Conservation (phyloP, 805 yeast genomes). For the Ogataea dorogensis region DNA sequence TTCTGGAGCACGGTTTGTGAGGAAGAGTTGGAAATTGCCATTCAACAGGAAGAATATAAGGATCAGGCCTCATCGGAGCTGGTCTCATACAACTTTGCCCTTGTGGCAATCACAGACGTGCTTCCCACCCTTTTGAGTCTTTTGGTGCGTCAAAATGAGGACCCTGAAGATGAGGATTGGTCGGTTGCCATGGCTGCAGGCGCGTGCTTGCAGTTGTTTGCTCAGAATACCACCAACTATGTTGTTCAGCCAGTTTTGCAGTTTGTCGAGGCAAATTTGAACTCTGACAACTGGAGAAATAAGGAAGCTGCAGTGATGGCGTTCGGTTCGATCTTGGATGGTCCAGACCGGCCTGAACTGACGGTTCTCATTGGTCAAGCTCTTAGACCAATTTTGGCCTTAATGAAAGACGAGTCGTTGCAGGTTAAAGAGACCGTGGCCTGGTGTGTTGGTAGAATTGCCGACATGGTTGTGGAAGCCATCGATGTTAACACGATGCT, state of each 20-base stretch:
- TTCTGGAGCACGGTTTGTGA: slow-evolving; percentile 99
- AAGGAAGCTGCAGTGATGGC: slow-evolving; percentile 99
- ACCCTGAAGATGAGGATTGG: slow-evolving; percentile 96
- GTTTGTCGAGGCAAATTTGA: slow-evolving; percentile 77
- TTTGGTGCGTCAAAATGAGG: slow-evolving; percentile 86
- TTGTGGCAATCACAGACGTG: slow-evolving; percentile 78
- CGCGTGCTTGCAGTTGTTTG: slow-evolving; percentile 90
- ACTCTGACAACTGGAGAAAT: slow-evolving; percentile 67
- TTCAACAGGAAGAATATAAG: slow-evolving; percentile 62
- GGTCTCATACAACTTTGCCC: slow-evolving; percentile 74
- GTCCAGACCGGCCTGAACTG: slow-evolving; percentile 77
- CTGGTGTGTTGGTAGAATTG: slow-evolving; percentile 97
- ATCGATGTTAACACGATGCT: slow-evolving; percentile 64
- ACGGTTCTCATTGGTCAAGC: slow-evolving; percentile 76
- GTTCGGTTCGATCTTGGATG: slow-evolving; percentile 93
- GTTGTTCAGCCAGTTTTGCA: slow-evolving; percentile 82
- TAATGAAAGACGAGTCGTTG: slow-evolving; percentile 71
- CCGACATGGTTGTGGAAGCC: slow-evolving; percentile 79
- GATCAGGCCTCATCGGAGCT: slow-evolving; percentile 45
- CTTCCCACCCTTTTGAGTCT: slow-evolving; percentile 81
- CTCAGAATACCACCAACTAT: slow-evolving; percentile 82
- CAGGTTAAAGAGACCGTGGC: slow-evolving; percentile 97
- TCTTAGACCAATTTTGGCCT: slow-evolving; percentile 66
- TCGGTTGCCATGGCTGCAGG: slow-evolving; percentile 98
- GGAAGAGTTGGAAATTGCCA: slow-evolving; percentile 81